These are phyloP conservation scores for Kwoniella europaea DNA, from an alignment of 768 basidiomycete species.

Conservation along the genomic window DNA sequence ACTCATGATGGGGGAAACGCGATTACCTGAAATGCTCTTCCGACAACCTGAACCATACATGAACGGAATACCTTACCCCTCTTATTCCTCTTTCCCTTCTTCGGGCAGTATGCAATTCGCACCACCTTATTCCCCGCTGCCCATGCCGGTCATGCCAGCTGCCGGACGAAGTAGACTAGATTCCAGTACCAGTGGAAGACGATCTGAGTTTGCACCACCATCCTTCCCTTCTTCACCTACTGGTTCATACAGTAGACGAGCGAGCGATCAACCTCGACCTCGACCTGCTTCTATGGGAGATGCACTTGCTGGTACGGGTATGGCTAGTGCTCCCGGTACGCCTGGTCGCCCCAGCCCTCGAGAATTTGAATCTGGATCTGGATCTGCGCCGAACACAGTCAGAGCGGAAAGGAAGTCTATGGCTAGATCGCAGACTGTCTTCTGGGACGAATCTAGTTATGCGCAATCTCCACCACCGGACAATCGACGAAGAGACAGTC, in stretches of 20 bases:
- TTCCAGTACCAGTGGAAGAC: conserved; percentile 10
- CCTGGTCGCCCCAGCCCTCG: neutral
- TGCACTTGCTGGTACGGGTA: neutral
- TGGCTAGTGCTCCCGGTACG: conserved; percentile 6
- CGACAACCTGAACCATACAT: conserved; percentile 25
- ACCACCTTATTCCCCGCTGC: conserved; percentile 13
- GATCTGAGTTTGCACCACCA: neutral
- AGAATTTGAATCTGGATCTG: neutral
- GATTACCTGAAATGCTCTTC: conserved; percentile 44
- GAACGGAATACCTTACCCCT: conserved; percentile 8
- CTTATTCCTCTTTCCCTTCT: conserved; percentile 9
- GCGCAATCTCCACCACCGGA: conserved; percentile 22
- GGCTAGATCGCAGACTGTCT: conserved; percentile 53
- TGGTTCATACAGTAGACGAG: conserved; percentile 1
- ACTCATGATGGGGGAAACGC: conserved; percentile 54
- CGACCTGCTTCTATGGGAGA: conserved; percentile 33
- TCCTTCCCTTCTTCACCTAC: conserved; percentile 23
- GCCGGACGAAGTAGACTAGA: conserved; percentile 13
- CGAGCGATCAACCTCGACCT: conserved; percentile 17
- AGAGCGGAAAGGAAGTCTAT: conserved; percentile 21
- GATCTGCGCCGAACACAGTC: conserved; percentile 27
- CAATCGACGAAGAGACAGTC: neutral
- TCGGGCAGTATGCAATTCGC: conserved; percentile 17
- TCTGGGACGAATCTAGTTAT: conserved; percentile 55
- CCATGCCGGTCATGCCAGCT: conserved; percentile 21